Base-by-base conservation (phyloP, 257 asterid genomes). In the Lycium ferocissimum region DNA sequence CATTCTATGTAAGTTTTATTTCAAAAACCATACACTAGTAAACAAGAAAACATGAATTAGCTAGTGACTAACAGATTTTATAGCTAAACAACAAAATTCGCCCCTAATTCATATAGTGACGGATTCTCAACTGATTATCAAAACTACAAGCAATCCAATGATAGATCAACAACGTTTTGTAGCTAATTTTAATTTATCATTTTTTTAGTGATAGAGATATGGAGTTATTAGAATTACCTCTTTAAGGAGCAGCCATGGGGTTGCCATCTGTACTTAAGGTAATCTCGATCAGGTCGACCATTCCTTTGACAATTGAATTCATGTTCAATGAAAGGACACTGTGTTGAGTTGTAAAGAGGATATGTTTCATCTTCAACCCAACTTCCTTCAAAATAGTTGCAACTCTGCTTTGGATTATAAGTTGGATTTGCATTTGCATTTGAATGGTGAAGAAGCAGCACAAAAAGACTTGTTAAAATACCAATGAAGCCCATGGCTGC, bases 301-400 rank as follows among this genome's bases (percentile, higher is more conserved):
- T 95, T 95, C 15, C 85, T 89, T 47, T 11, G 89, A 91, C 97
- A 95, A 85, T 89, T 90, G 90, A 93, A 95, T 84, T 90, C 96
- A n/a, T 66, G 90, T 90, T 94, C 97, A 13, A 93, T 92, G 88
- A 95, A 95, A 49, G 97, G 98, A 61, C 99, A 95, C 15, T 89
- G 83, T 11, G 88, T 70, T 33, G 93, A 89, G 86, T 89, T 84
- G 87, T 94, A 94, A 80, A 83, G 92, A 40, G 97, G 90, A 57
- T 85, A 85, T 0, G 88, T 11, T n/a, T 81, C 2, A 81, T 90
- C 93, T 43, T 38, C 53, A 20, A 90, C 90, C 98, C 98, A 95
- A 17, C 85, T 91, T 84, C 97, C 98, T 81, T 87, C 75, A 57
- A 93, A 94, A 62, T 89, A 53, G 67, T 93, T 89, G n/a, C 97